These are phyloP conservation scores for Ogataea siamensis DNA, from an alignment of 805 yeast genomes.

Conservation along the genomic window DNA sequence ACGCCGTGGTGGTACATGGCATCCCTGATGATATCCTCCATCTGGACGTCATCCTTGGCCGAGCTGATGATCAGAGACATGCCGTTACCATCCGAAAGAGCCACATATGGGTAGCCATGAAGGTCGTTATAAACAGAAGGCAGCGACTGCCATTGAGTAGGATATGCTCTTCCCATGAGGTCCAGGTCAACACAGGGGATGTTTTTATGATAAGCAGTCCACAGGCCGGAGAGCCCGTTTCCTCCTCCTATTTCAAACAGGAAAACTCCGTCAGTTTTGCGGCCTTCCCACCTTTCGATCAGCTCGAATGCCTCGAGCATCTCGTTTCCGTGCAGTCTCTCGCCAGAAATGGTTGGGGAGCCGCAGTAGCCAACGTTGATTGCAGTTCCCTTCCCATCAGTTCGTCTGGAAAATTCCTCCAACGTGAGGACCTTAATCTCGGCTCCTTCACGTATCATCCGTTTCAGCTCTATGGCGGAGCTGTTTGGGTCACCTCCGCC, in stretches of 20 bases:
- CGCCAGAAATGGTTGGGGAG: slow-evolving; percentile 44
- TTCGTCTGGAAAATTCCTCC: slow-evolving; percentile 26
- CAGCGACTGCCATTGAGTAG: slow-evolving; percentile 40
- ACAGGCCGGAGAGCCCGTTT: slow-evolving; percentile 38
- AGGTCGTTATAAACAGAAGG: slow-evolving; percentile 39
- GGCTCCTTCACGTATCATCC: slow-evolving; percentile 35
- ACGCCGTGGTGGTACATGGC: slow-evolving; percentile 41
- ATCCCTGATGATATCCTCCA: slow-evolving; percentile 42
- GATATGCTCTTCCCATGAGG: slow-evolving; percentile 48
- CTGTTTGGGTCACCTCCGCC: slow-evolving; percentile 47
- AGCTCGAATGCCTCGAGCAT: slow-evolving; percentile 32
- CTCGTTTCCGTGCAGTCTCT: slow-evolving; percentile 41
- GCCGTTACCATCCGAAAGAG: slow-evolving; percentile 43
- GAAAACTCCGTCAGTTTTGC: slow-evolving; percentile 33
- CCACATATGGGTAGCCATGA: slow-evolving; percentile 44
- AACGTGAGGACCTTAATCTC: slow-evolving; percentile 34
- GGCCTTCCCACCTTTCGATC: slow-evolving; percentile 30
- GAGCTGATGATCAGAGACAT: slow-evolving; percentile 34
- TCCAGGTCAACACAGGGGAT: slow-evolving; percentile 39
- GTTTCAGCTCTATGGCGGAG: slow-evolving; percentile 34
- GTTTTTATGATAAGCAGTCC: slow-evolving; percentile 19
- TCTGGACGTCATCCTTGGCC: slow-evolving; percentile 33
- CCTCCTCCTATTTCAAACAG: slow-evolving; percentile 44
- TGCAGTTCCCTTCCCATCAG: slow-evolving; percentile 31
- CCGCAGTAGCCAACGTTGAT: slow-evolving; percentile 42